Conservation (phyloP, 2,329 filamentous ascomycete genomes). For the Juglanconis oblonga region DNA sequence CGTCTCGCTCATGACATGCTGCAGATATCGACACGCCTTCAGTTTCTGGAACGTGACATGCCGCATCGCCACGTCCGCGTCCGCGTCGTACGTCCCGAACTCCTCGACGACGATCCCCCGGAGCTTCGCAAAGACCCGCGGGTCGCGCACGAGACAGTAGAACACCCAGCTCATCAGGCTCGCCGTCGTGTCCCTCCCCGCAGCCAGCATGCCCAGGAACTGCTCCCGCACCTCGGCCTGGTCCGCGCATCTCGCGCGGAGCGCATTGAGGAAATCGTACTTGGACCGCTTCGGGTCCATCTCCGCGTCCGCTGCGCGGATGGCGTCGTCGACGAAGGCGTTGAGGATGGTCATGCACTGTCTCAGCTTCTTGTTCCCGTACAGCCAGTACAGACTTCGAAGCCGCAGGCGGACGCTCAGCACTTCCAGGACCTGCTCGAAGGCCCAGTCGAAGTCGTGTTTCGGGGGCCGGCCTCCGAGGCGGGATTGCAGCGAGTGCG, state of each 20-base stretch:
- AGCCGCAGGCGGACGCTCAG: slow-evolving; percentile 4
- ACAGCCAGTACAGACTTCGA: slow-evolving; percentile 3
- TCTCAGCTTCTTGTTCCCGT: background rate
- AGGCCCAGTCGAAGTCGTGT: background rate
- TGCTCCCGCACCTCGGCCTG: background rate
- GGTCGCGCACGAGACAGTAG: background rate
- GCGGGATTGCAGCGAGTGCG: slow-evolving; percentile 1
- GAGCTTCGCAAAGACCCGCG: background rate
- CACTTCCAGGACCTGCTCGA: background rate
- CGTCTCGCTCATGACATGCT: background rate
- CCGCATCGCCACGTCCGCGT: background rate
- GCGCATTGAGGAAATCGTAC: background rate
- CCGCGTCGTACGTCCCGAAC: background rate
- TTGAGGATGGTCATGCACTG: background rate
- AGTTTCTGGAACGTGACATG: slow-evolving; percentile 38
- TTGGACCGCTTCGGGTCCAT: background rate
- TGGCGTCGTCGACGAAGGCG: background rate
- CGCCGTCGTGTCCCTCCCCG: background rate
- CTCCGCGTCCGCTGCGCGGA: background rate
- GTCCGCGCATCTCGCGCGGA: background rate
- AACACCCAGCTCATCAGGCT: background rate
- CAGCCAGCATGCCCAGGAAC: background rate
- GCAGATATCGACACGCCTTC: slow-evolving; percentile 30
- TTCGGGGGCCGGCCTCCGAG: background rate
- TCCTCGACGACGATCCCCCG: background rate